Evolutionary conservation across 2,329 filamentous ascomycete genomes (phyloP), one percentile per base, ranked within the genome.

Genomic region (Penicillium sp.): DNA sequence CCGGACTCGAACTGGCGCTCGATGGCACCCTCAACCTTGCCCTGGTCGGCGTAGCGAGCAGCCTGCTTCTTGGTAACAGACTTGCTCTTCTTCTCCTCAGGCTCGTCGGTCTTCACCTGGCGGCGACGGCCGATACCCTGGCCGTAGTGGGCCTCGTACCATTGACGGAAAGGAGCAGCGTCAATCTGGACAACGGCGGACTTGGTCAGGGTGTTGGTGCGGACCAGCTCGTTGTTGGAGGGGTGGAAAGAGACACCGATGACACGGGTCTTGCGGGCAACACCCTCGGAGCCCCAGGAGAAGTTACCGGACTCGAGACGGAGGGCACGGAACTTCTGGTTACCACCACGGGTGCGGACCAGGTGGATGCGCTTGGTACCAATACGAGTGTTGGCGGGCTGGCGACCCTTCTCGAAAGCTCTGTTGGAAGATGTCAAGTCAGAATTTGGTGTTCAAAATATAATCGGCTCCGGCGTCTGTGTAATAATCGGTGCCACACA

Each of bases 141-240:
- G 78, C 95, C 95, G 87, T 99, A 99, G 90, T 99, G 95, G 72
- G 95, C 92, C 88, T 99, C 95, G 84, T 96, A 99, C 95, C 95
- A 99, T 85, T 98, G 93, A 80, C 95, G 88, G 91, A 99, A 99
- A 71, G 95, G 95, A 66, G 95, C 92, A 74, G 96, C 95, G 82
- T 99, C 95, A 83, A 99, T 85, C 87, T 99, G 95, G 80, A 99
- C 91, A 77, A 99, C 91, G 83, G 95, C 95, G 78, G 92, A 92
- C 85, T 93, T 96, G 87, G 95, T 99, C 80, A 99, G 88, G 85
- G 95, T 98, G 90, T 99, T 99, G 83, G 95, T 99, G 78, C 95
- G 95, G 86, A 99, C 93, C 73, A 99, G 88, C 85, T 99, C 95
- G 92, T 99, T 99, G 93, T 99, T 99, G 80, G 93, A 97, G 65